Percentiles rank a stretch among this genome's conserved stretches.
phyloP scores from a whole-genome alignment of 345 rosid genomes.

The Erucastrum elatum region DNA sequence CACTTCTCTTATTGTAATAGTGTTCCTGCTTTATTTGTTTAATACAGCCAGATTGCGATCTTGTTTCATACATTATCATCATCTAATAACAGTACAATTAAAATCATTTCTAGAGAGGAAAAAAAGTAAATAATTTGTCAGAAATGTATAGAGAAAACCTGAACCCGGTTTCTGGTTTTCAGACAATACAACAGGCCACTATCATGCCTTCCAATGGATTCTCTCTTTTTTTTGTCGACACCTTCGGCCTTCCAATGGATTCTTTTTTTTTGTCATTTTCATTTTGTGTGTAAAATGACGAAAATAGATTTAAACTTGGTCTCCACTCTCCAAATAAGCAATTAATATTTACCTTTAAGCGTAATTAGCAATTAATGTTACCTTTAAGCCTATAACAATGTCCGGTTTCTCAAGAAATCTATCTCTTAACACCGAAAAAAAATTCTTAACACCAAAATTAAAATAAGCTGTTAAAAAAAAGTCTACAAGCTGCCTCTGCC shows the following conservation, averaged over 20 bases:
- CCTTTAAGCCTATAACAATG: neutral
- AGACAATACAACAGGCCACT: conserved; percentile 36
- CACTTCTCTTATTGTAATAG: neutral
- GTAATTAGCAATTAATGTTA: conserved; percentile 12
- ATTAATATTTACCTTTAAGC: conserved; percentile 9
- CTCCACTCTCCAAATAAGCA: conserved; percentile 8
- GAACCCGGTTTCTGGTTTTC: conserved; percentile 34
- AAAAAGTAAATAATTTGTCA: neutral
- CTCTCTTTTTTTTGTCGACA: too few species aligned
- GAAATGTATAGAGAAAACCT: conserved; percentile 4
- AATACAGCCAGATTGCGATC: neutral
- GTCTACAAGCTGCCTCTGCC: conserved; percentile 16
- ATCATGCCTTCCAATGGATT: conserved; percentile 31
- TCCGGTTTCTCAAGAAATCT: conserved; percentile 7
- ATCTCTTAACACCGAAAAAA: neutral
- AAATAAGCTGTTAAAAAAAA: neutral
- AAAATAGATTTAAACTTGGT: neutral
- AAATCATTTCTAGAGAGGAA: neutral
- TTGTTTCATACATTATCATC: neutral
- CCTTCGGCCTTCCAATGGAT: conserved; percentile 34
- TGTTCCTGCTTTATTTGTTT: too few species aligned
- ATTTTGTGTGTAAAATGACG: neutral
- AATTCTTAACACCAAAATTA: neutral
- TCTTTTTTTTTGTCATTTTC: neutral
- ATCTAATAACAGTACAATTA: neutral